Evolutionary conservation across 176 grass and related monocot species (phyloP), one percentile per base, ranked within the genome.

Genomic region (Zizania latifolia): DNA sequence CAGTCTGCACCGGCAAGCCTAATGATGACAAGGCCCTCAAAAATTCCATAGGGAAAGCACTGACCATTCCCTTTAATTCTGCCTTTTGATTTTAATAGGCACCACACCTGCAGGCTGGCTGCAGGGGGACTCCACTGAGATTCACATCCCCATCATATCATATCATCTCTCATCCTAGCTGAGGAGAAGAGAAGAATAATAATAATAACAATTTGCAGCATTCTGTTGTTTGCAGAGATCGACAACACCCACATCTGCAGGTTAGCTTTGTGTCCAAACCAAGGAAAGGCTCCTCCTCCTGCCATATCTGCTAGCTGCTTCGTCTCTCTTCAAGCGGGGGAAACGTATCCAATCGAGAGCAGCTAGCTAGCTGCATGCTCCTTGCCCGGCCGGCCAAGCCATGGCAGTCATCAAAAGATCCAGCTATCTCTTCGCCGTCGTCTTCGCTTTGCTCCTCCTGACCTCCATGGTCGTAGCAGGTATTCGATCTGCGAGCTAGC

Each of bases 211-310:
- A 46, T 62, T 2, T 69, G 55, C 53, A 31, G 27, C 64, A 53
- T 40, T 77, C 75, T 58, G 37, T 77, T 51, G 19, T 30, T 30
- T 68, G 33, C 35, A 83, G 85, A 82, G 86, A n/a, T n/a, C n/a
- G n/a, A 74, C 62, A 83, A 35, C 86, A 35, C 86, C 63, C 75
- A 68, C 69, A 69, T 62, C 75, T 79, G 85, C 79, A 83, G 86
- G 75, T 88, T 78, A n/a, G 61, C 86, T 88, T 88, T 83, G 80
- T 87, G 80, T 87, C 85, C 60, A 87, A 87, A 87, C 73, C 79
- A 87, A 87, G 85, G 85, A 83, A 86, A 86, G 72, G 48, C 12
- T 26, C 45, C 50, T 79, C 77, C 77, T 62, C 78, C 66, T 19
- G 65, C 72, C 78, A 82, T 66, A 75, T 46, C 43, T 45, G 43